These are phyloP conservation scores for Aphanomyces invadans DNA, from an alignment of 352 stramenopile species.

Conservation along the genomic window DNA sequence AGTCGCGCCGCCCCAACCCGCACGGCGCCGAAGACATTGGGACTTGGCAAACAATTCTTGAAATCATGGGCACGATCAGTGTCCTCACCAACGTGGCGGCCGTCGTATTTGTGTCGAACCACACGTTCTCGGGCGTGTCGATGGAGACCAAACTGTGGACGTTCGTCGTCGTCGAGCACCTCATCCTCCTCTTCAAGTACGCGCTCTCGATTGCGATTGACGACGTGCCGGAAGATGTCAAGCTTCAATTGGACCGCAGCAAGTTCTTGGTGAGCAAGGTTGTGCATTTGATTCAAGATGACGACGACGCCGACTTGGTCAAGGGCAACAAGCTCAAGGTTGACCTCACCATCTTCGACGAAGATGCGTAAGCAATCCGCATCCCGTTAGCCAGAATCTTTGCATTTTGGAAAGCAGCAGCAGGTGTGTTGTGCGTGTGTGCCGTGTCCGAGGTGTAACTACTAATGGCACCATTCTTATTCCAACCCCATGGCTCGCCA, in stretches of 20 bases:
- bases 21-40: constrained; percentile 81
- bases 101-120: constrained; percentile 85
- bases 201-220: constrained; percentile 56
- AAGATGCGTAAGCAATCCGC: constrained; percentile 40
- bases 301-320: constrained; percentile 41
- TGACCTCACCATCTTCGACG: constrained; percentile 69
- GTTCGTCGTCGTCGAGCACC: constrained; percentile 62
- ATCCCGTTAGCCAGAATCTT: background rate
- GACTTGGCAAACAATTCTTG: constrained; percentile 88
- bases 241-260: constrained; percentile 59
- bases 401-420: too few relatives aligned
- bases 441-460: too few relatives aligned
- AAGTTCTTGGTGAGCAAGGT: constrained; percentile 71
- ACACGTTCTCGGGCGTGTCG: constrained; percentile 40
- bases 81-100: constrained; percentile 91
- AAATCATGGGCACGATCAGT: constrained; percentile 79
- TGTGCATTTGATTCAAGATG: constrained; percentile 61
- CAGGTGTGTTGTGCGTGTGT: constrained; percentile 7
- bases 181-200: constrained; percentile 60
- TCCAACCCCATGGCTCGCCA: too few relatives aligned
- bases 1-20: constrained; percentile 64
- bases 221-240: constrained; percentile 56
- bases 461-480: too few relatives aligned
- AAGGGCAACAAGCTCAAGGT: constrained; percentile 75
- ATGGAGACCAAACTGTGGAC: constrained; percentile 45